Evolutionary conservation across 2,329 filamentous ascomycete genomes (phyloP).

Genomic region (Neonectria magnoliae): DNA sequence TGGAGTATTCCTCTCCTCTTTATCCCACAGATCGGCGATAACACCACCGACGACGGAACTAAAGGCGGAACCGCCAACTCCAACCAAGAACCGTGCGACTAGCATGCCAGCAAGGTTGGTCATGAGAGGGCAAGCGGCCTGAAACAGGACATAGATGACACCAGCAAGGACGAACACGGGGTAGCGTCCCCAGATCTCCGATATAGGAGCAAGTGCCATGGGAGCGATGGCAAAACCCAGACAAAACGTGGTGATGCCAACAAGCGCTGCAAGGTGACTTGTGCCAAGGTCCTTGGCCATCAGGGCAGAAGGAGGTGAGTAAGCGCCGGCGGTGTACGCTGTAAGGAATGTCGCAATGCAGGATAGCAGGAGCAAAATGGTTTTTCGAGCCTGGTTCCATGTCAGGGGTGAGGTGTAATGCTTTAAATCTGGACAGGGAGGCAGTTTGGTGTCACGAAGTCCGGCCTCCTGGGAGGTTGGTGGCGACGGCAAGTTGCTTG

Average conservation of each 20-base stretch:
- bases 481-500: conserved; percentile 48
- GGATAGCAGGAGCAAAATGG: conserved; percentile 75
- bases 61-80: conserved; percentile 81
- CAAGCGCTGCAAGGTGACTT: conserved; percentile 71
- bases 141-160: conserved; percentile 74
- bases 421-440: conserved; percentile 71
- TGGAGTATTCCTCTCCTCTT: conserved; percentile 82
- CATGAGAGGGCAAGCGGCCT: conserved; percentile 79
- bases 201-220: conserved; percentile 89
- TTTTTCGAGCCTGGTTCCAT: conserved; percentile 78
- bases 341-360: conserved; percentile 81
- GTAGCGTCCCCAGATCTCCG: conserved; percentile 86
- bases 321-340: conserved; percentile 83
- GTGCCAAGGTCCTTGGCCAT: conserved; percentile 74
- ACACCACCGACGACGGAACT: conserved; percentile 94
- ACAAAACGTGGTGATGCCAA: conserved; percentile 85
- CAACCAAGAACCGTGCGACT: conserved; percentile 78
- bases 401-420: conserved; percentile 75
- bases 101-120: conserved; percentile 77
- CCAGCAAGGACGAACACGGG: conserved; percentile 84
- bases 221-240: conserved; percentile 83
- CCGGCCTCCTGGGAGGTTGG: conserved; percentile 31
- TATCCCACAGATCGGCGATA: conserved; percentile 85
- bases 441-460: conserved; percentile 50
- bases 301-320: conserved; percentile 73